Evolutionary conservation across 2,329 filamentous ascomycete species (phyloP), one percentile per base, ranked within the genome.

Genomic region (Calycina herbarum): DNA sequence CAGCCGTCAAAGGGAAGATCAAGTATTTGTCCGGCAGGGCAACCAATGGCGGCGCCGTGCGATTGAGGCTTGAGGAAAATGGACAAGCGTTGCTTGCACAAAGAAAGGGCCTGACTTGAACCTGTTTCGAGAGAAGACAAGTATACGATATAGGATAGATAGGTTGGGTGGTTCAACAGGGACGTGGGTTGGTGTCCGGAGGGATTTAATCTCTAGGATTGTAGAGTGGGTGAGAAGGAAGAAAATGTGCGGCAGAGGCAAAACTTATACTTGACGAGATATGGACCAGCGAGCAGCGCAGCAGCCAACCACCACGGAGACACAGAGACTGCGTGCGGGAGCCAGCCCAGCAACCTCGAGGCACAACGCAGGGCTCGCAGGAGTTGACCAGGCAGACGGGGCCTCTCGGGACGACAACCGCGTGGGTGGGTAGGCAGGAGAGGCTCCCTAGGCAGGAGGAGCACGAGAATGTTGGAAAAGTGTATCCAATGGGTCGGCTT

Each of bases 241-340:
- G 40, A 31, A 68, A 69, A 68, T 29, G 69, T 70, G 70, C 71
- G 68, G 66, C 66, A 70, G 67, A 65, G 61, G 68, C 67, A 70
- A 62, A 64, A 71, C 68, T 72, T 72, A 71, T 73, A 72, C 69
- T 65, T 60, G 27, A 61, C 54, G 27, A 51, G 31, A 48, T 40
- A 62, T 58, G 20, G 56, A 10, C 38, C n/a, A 11, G 33, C 20
- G 56, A 31, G 15, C 38, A 33, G 24, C n/a, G 24, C 15, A 48
- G n/a, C 42, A 10, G 45, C n/a, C 45, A 51, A 51, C 45, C n/a
- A 45, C 42, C 42, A 45, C 3, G 20, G 15, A 6, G 5, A n/a
- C 35, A 42, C 10, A 20, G 20, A 20, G 20, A 20, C 20, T 20
- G 20, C 20, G 20, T 33, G 31, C 31, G 31, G 31, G 31, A 33